Evolutionary conservation across 352 stramenopile species (phyloP).

Genomic region (Albugo candida): DNA sequence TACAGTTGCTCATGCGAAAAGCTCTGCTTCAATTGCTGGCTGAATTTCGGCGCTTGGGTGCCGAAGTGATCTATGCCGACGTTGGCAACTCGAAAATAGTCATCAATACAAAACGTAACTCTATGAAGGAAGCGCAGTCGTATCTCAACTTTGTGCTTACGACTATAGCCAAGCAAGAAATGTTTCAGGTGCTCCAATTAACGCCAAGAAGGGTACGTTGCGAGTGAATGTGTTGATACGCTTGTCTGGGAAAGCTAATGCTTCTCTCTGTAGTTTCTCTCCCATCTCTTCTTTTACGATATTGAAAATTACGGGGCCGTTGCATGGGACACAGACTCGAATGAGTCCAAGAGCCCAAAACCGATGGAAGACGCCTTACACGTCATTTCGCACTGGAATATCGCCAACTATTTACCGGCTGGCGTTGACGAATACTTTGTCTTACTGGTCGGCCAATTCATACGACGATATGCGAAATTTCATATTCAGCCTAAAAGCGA

Average conservation of each 20-base stretch:
- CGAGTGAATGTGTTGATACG: background rate
- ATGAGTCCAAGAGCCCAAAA: constrained; percentile 9
- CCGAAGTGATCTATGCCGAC: constrained; percentile 85
- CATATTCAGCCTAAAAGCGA: constrained; percentile 14
- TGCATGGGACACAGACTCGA: constrained; percentile 23
- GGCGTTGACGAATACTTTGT: constrained; percentile 78
- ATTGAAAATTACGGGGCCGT: constrained; percentile 92
- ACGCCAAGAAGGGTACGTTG: constrained; percentile 24
- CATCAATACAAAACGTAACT: constrained; percentile 38
- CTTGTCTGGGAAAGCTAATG: background rate
- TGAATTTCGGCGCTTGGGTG: constrained; percentile 87
- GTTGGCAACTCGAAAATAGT: constrained; percentile 37
- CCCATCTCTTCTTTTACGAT: constrained; percentile 89
- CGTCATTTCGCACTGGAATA: constrained; percentile 79
- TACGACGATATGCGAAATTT: constrained; percentile 50
- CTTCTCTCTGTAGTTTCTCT: constrained; percentile 43
- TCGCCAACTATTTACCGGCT: constrained; percentile 67
- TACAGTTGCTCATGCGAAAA: constrained; percentile 92
- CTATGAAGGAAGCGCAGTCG: constrained; percentile 76
- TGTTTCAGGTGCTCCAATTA: constrained; percentile 68
- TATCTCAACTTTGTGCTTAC: constrained; percentile 91
- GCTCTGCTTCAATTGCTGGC: constrained; percentile 83
- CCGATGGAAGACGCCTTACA: constrained; percentile 20
- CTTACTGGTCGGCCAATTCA: constrained; percentile 78
- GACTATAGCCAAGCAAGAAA: constrained; percentile 71